Evolutionary conservation across 257 asterid genomes (phyloP).

Genomic region (Coffea eugenioides): DNA sequence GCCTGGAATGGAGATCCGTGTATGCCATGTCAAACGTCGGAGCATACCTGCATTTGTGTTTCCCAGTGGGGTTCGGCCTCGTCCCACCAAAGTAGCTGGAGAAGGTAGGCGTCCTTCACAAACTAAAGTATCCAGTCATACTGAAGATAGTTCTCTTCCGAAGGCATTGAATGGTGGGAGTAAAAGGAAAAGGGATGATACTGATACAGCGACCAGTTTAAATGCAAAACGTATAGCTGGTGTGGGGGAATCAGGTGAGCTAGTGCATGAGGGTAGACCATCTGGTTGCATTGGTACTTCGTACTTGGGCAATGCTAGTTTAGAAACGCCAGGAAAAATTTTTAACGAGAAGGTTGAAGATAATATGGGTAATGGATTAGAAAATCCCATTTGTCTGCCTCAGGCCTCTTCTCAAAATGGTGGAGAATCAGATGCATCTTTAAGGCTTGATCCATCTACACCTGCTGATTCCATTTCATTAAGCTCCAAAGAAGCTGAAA

Average conservation of each 20-base stretch:
- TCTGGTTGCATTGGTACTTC: conserved; percentile 13
- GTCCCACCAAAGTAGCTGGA: conserved; percentile 18
- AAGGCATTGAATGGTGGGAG: conserved; percentile 18
- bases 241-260: conserved; percentile 17
- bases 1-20: conserved; percentile 39
- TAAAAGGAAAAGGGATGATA: conserved; percentile 20
- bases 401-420: conserved; percentile 1
- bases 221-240: conserved; percentile 1
- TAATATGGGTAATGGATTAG: conserved; percentile 3
- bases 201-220: conserved; percentile 14
- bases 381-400: not conserved
- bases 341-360: conserved; percentile 13
- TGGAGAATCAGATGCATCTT: conserved; percentile 10
- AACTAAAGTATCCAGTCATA: conserved; percentile 10
- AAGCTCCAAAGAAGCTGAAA: conserved; percentile 21
- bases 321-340: conserved; percentile 7
- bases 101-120: conserved; percentile 12
- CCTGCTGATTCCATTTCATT: conserved; percentile 13
- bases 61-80: conserved; percentile 34
- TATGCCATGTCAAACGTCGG: conserved; percentile 37
- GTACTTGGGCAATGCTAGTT: not conserved
- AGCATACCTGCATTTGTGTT: conserved; percentile 32
- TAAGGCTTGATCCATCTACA: conserved; percentile 4
- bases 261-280: conserved; percentile 10
- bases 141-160: conserved; percentile 19